These are phyloP conservation scores for Arctium minus DNA, from an alignment of 129 eudicot species.

Conservation along the genomic window DNA sequence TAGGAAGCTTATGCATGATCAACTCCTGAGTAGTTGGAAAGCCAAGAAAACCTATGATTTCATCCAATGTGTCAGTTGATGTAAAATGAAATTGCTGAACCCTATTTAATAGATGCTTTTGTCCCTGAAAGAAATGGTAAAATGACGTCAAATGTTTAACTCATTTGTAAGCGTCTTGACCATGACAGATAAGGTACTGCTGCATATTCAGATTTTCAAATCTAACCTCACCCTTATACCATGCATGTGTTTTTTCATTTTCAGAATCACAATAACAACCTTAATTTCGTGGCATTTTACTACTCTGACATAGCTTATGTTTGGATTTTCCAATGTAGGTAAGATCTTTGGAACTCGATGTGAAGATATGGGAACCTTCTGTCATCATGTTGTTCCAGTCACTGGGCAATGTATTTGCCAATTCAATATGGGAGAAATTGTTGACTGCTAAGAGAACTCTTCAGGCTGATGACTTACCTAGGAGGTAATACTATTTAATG, in stretches of 20 bases:
- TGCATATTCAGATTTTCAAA: too few species aligned
- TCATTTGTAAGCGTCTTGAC: too few species aligned
- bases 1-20: too few species aligned
- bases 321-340: constrained; percentile 46
- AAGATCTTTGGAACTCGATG: constrained; percentile 89
- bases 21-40: too few species aligned
- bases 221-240: too few species aligned
- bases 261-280: background rate
- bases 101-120: background rate
- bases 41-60: too few species aligned
- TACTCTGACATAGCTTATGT: constrained; percentile 12
- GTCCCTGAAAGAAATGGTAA: too few species aligned
- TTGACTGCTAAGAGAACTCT: constrained; percentile 43
- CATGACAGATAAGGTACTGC: too few species aligned
- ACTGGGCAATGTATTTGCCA: constrained; percentile 76
- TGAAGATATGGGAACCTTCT: constrained; percentile 96
- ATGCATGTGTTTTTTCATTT: too few species aligned
- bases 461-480: constrained; percentile 66
- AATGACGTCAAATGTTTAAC: too few species aligned
- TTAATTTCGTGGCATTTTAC: background rate
- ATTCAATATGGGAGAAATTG: constrained; percentile 88
- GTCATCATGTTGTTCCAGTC: constrained; percentile 77
- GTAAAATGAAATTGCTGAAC: too few species aligned
- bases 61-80: too few species aligned
- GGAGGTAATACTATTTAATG: constrained; percentile 37